phyloP scores from a whole-genome alignment of 2,329 filamentous ascomycete genomes.

The Zasmidium citrigriseum region DNA sequence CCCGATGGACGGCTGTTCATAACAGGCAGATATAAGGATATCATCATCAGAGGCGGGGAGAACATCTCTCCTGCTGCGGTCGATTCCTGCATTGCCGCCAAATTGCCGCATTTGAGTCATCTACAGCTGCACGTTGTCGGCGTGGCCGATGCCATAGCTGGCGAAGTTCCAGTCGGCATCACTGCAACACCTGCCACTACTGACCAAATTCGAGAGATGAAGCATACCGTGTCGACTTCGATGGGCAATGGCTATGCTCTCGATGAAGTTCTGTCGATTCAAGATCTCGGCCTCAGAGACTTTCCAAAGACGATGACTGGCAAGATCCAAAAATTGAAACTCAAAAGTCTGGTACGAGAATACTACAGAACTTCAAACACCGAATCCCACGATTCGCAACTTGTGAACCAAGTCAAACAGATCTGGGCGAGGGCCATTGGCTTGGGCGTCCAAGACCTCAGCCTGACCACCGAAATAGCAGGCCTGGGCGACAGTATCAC shows the following conservation, averaged over 20 bases:
- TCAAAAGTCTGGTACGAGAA: constrained; percentile 12
- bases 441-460: not conserved
- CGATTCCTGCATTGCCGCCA: constrained; percentile 6
- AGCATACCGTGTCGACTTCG: constrained; percentile 1
- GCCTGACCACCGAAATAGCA: not conserved
- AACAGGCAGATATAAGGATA: constrained; percentile 20
- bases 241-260: constrained; percentile 14
- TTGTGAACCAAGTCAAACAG: not conserved
- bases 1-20: constrained; percentile 9
- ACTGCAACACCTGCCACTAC: constrained; percentile 4
- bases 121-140: constrained; percentile 18
- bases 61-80: constrained; percentile 20
- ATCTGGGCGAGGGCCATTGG: not conserved
- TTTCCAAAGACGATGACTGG: constrained; percentile 15
- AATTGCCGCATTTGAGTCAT: not conserved
- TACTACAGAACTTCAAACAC: too few relatives aligned
- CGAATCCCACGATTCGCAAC: not conserved
- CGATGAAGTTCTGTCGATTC: constrained; percentile 14
- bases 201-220: not conserved
- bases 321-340: constrained; percentile 12
- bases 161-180: constrained; percentile 23
- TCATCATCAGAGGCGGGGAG: constrained; percentile 22
- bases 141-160: constrained; percentile 14
- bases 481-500: constrained; percentile 12
- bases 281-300: constrained; percentile 15